Evolutionary conservation across 306 rosid genomes (phyloP), one percentile per base, ranked within the genome.

Genomic region (Carpinus fangiana): DNA sequence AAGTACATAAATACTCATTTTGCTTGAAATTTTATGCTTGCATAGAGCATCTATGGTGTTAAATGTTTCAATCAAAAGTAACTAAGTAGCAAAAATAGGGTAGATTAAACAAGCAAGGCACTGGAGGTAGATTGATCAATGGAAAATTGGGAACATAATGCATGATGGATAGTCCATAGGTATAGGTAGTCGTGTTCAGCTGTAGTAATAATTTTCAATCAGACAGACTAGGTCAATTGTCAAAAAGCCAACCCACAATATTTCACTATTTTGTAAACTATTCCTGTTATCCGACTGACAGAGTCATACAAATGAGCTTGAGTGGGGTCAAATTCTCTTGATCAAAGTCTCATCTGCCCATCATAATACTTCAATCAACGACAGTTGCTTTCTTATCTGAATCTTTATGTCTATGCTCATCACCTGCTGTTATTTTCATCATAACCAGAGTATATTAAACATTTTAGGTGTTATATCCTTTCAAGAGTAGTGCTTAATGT

Each of bases 291-390:
- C 6, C 12, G n/a, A 64, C 26, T 18, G 16, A 16, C 45, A 65
- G 70, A 59, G 17, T 65, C 48, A 65, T 65, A 14, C 45, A 65
- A 59, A 7, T 65, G 43, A 34, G 70, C 21, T 36, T 65, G 12
- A 14, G 20, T 36, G 70, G 70, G 47, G 48, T 17, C 38, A 28
- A 61, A 28, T 14, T 61, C 16, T 41, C 45, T 6, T 41, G 45
- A 41, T 41, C 45, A 41, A 9, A 28, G 43, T 13, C 36, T 61
- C 38, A 61, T 64, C 13, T 1, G 7, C 47, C 70, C 36, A 34
- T 64, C 46, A 16, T 64, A 16, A 36, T 31, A 64, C 70, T 64
- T 65, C 48, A 65, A 65, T 47, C 70, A 65, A 65, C n/a, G 13
- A 47, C 70, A 65, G 36, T 12, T 65, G 21, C 70, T 6, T 65